Conservation (phyloP, 2,329 filamentous ascomycete species). For the Colletotrichum sublineola region DNA sequence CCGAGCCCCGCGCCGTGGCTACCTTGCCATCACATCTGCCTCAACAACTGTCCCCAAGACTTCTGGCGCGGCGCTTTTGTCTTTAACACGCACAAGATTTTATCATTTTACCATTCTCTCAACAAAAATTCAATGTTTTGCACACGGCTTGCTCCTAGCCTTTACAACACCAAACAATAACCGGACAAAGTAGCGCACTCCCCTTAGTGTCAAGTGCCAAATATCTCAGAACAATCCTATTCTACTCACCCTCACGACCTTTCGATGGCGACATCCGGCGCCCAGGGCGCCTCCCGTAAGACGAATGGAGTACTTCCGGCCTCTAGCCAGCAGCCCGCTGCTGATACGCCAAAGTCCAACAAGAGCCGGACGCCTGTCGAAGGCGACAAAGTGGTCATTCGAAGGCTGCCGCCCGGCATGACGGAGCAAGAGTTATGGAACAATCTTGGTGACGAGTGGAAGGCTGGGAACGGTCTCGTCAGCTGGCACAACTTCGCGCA, state of each 20-base stretch:
- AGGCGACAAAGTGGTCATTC: conserved; percentile 86
- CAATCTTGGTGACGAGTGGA: conserved; percentile 85
- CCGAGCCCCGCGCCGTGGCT: conserved; percentile 28
- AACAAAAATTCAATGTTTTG: neutral
- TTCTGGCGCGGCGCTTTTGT: conserved; percentile 16
- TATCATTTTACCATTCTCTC: neutral
- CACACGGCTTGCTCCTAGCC: conserved; percentile 1
- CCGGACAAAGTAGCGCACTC: conserved; percentile 27
- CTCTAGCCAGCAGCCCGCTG: conserved; percentile 58
- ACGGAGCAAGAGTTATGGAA: conserved; percentile 82
- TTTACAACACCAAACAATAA: conserved; percentile 13
- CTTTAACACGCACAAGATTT: conserved; percentile 3
- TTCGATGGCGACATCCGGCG: conserved; percentile 35
- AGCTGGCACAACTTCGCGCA: conserved; percentile 81
- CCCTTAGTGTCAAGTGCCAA: conserved; percentile 3
- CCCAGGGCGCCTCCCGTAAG: conserved; percentile 49
- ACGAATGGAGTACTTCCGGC: conserved; percentile 68
- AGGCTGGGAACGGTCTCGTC: conserved; percentile 81
- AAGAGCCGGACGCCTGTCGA: conserved; percentile 67
- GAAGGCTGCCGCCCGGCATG: conserved; percentile 87
- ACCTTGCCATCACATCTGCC: conserved; percentile 22
- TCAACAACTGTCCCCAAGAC: conserved; percentile 10
- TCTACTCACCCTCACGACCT: conserved; percentile 7
- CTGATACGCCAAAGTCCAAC: conserved; percentile 54
- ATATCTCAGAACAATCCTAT: neutral